Base-by-base conservation (phyloP, 805 yeast species). In the Cyberlindnera lachancei region DNA sequence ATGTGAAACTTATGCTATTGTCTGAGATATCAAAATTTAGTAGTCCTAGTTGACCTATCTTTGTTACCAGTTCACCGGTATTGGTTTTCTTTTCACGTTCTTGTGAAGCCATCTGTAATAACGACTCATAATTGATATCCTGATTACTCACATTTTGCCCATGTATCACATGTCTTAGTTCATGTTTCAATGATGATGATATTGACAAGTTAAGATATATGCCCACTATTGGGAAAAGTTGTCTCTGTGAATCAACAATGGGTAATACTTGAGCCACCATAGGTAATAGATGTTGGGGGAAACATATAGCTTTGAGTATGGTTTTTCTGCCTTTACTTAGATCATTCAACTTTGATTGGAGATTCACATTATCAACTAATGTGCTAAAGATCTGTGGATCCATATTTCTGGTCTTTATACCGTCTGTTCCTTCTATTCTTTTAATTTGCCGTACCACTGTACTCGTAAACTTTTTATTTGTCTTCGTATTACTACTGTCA, bases 81-180 rank as follows among this genome's bases (percentile, higher is more conserved):
- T 22, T n/a, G 6, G 29, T 30, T 13, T 15, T 25, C 18, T 32
- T 21, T 16, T 23, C 18, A n/a, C 34, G 40, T 6, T 31, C 25
- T 15, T 25, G 18, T 19, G 34, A 35, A 1, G 45, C 45, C 25
- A 38, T 30, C 31, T 25, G 25, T 20, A 41, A n/a, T 13, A 41
- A 29, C 2, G 42, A 36, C 12, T 41, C 41, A 29, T 41, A 38
- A 30, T 36, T 38, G 27, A 38, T 34, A 21, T 35, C 33, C 13
- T 28, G 13, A 2, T 35, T 21, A 10, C 21, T 6, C 5, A 25
- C 7, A 15, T 18, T 22, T 5, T n/a, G n/a, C n/a, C 13, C 16
- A 6, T 33, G 28, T 11, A 33, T 23, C 3, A 29, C 31, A 6
- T 15, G 14, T 6, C 16, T 30, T 6, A 41, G 30, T 19, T 41